phyloP scores from a whole-genome alignment of 331 rosid genomes.

The Quercus phellos region DNA sequence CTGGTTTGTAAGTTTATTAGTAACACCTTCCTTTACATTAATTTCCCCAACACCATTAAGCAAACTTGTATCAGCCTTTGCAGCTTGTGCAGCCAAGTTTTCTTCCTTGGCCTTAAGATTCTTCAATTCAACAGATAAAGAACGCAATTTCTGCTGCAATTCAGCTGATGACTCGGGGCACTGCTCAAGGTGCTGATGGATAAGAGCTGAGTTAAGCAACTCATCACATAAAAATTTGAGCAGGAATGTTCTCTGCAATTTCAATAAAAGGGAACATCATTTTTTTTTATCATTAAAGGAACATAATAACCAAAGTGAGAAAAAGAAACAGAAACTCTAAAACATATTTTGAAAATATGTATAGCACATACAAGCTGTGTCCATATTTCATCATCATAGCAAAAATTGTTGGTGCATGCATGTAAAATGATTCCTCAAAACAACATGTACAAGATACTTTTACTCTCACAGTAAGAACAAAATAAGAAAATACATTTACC shows the following conservation, averaged over 20 bases:
- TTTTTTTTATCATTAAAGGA: neutral
- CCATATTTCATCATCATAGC: neutral
- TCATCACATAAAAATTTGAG: slow-evolving; percentile 88
- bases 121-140: slow-evolving; percentile 72
- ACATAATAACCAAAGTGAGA: slow-evolving; percentile 7
- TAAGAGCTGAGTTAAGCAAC: slow-evolving; percentile 68
- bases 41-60: slow-evolving; percentile 40
- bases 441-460: neutral
- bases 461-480: neutral
- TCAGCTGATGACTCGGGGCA: slow-evolving; percentile 74
- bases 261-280: slow-evolving; percentile 11
- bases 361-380: neutral
- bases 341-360: slow-evolving; percentile 3
- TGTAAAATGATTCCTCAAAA: neutral
- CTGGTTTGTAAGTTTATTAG: slow-evolving; percentile 34
- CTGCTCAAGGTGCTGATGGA: slow-evolving; percentile 89
- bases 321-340: slow-evolving; percentile 1
- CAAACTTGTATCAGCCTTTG: slow-evolving; percentile 47
- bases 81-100: slow-evolving; percentile 61
- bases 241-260: slow-evolving; percentile 75
- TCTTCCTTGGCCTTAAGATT: slow-evolving; percentile 81
- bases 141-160: slow-evolving; percentile 83
- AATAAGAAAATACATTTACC: neutral
- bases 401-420: neutral
- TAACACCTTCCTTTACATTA: slow-evolving; percentile 42